Conservation (phyloP, 495 filamentous ascomycete species). For the Aspergillus conjunctus region DNA sequence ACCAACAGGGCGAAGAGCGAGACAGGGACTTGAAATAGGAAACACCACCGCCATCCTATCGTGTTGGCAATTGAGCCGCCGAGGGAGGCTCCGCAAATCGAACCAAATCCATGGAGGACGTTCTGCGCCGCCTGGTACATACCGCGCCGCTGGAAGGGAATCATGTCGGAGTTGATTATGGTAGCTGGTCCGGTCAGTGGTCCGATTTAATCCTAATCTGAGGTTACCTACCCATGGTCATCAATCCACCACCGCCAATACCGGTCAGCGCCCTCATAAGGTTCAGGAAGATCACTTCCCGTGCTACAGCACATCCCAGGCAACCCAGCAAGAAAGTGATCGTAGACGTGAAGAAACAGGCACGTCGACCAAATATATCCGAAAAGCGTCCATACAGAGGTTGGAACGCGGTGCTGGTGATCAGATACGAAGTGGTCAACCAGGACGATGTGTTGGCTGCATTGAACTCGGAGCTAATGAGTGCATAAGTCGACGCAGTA, state of each 20-base stretch:
- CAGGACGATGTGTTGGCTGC: slow-evolving; percentile 63
- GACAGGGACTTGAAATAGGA: slow-evolving; percentile 50
- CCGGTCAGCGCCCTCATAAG: slow-evolving; percentile 76
- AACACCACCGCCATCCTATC: slow-evolving; percentile 69
- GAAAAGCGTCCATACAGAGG: slow-evolving; percentile 51
- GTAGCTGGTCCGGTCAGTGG: slow-evolving; percentile 45
- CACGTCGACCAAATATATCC: slow-evolving; percentile 47
- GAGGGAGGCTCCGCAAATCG: slow-evolving; percentile 66
- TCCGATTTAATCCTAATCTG: neutral
- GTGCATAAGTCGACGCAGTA: slow-evolving; percentile 64
- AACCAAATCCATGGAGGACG: slow-evolving; percentile 62
- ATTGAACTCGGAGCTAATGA: slow-evolving; percentile 70
- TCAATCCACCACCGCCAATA: slow-evolving; percentile 61
- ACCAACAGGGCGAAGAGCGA: slow-evolving; percentile 55
- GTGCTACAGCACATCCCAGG: slow-evolving; percentile 50
- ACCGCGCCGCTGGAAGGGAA: slow-evolving; percentile 61
- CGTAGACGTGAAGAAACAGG: slow-evolving; percentile 47
- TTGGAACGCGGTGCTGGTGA: slow-evolving; percentile 66
- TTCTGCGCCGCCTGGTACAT: slow-evolving; percentile 70
- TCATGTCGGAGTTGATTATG: slow-evolving; percentile 67
- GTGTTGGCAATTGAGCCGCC: slow-evolving; percentile 67
- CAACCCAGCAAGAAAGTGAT: slow-evolving; percentile 49
- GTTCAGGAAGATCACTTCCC: slow-evolving; percentile 66
- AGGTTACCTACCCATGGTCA: slow-evolving; percentile 58
- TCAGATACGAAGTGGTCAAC: slow-evolving; percentile 65